Conservation (phyloP, 192 early-diverging fungal genomes). For the Neocallimastix lanati region DNA sequence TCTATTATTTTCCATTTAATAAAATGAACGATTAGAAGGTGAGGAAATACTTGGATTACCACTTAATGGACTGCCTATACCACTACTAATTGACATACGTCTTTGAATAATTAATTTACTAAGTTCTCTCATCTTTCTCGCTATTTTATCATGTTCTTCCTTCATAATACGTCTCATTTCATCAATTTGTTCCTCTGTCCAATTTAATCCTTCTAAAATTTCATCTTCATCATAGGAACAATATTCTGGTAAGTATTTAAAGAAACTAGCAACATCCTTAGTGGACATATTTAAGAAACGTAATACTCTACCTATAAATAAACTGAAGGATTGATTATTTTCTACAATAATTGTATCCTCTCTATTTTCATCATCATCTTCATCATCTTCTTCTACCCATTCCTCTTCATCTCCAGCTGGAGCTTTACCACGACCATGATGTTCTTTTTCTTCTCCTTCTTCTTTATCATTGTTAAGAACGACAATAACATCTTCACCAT, state of each 20-base stretch:
- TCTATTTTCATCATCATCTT: background rate
- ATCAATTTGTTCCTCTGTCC: background rate
- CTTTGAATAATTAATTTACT: background rate
- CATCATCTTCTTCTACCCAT: background rate
- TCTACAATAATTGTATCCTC: background rate
- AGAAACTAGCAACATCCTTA: background rate
- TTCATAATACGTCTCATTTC: background rate
- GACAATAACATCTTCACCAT: background rate
- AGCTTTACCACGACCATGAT: background rate
- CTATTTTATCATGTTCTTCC: background rate
- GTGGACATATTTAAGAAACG: background rate
- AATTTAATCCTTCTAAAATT: background rate
- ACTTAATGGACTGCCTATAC: background rate
- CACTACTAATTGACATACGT: background rate
- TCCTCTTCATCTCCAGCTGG: background rate
- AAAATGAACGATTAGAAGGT: too few species aligned
- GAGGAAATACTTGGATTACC: background rate
- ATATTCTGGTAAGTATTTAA: background rate
- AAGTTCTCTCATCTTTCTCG: background rate
- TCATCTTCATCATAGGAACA: background rate
- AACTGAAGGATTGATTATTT: background rate
- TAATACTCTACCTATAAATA: background rate
- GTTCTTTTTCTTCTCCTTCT: too few species aligned
- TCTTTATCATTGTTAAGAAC: background rate
- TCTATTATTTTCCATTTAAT: too few species aligned